Evolutionary conservation across 2,329 filamentous ascomycete genomes (phyloP), one percentile per base, ranked within the genome.

Genomic region (Harringtonia lauricola): DNA sequence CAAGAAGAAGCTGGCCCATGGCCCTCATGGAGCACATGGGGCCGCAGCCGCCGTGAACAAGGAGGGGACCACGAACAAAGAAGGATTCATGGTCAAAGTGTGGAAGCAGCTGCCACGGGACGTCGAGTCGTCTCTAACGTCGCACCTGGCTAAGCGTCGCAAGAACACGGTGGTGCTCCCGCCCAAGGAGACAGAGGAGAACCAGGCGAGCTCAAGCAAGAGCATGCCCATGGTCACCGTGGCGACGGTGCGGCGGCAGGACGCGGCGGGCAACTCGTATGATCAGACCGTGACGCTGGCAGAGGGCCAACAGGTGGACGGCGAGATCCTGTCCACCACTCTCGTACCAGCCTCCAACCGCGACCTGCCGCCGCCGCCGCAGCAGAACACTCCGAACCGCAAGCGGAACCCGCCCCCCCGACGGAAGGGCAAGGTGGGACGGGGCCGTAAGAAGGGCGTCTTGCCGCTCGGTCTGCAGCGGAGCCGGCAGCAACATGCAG

Each of bases 241-340:
- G 55, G 86, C 85, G 0, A 92, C 83, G 19, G 85, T 95, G 42
- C 79, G 84, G 54, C 80, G 83, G 51, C 67, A 82, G 12, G 86
- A 94, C 57, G 80, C 82, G 5, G 77, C 79, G 1, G 89, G 89
- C 21, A 90, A 90, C 53, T 74, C 86, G 10, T 86, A 85, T 48
- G 81, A 90, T 2, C 87, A 92, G 59, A 86, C 94, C 55, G 79
- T 92, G 8, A 83, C 86, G 18, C 73, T 94, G 4, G 76, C 79
- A 6, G 84, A 90, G 45, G 88, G 87, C 1, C 84, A 92, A 57
- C 68, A 70, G 6, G 74, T 94, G 2, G 84, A 90, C 50, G 87
- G 87, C 45, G 88, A 95, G 57, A 81, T 95, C 41, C 76, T 86
- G 46, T 71, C 74, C 0, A 77, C 73, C 2, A 70, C 70, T 8